phyloP scores from a whole-genome alignment of 2,329 filamentous ascomycete species.

The Epichloe aotearoae region DNA sequence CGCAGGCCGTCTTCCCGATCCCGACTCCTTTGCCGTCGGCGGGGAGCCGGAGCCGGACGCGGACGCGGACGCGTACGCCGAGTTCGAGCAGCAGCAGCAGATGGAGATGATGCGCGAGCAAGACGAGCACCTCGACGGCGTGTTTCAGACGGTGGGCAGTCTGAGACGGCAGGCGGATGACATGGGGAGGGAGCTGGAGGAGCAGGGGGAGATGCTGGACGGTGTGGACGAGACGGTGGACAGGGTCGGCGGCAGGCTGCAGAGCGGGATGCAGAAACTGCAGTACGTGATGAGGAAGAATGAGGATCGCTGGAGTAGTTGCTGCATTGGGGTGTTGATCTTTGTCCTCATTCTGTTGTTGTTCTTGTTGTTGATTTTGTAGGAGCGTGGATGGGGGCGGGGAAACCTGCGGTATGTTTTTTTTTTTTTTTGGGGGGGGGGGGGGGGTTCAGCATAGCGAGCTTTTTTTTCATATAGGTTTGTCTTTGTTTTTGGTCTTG shows the following conservation, averaged over 20 bases:
- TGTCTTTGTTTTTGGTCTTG: background rate
- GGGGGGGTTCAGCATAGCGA: background rate
- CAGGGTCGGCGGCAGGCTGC: conserved; percentile 71
- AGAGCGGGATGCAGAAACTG: conserved; percentile 78
- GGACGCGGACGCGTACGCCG: conserved; percentile 60
- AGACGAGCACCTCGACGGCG: conserved; percentile 82
- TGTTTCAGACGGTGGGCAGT: conserved; percentile 87
- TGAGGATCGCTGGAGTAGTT: conserved; percentile 78
- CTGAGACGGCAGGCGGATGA: conserved; percentile 80
- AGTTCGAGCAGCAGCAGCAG: conserved; percentile 86
- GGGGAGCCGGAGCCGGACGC: too few relatives aligned
- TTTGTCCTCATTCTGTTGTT: conserved; percentile 78
- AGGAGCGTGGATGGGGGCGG: background rate
- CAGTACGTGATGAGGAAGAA: conserved; percentile 75
- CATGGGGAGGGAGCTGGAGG: conserved; percentile 93
- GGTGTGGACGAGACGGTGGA: conserved; percentile 76
- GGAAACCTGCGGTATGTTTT: background rate
- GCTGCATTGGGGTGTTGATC: conserved; percentile 81
- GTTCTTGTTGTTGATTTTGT: conserved; percentile 58
- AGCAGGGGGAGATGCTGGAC: conserved; percentile 79
- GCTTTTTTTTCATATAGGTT: background rate
- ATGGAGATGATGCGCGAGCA: conserved; percentile 87
- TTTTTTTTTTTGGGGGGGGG: background rate
- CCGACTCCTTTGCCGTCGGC: conserved; percentile 44
- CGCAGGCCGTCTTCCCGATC: conserved; percentile 35